Base-by-base conservation (phyloP, 768 basidiomycete genomes). In the Pisolithus albus region DNA sequence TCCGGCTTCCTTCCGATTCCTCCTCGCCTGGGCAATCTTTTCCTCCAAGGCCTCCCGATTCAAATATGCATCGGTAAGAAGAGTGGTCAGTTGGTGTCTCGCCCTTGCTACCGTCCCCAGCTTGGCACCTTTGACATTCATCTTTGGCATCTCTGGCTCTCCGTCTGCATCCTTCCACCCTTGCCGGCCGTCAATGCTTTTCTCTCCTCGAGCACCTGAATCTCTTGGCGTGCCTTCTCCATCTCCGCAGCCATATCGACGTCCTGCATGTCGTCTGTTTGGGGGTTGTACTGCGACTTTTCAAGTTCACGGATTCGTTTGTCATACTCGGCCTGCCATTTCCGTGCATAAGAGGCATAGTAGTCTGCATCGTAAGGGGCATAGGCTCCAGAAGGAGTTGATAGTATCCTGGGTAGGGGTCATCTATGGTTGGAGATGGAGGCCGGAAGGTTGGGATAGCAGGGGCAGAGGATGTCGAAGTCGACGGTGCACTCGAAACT, bases 401-500 rank as follows among this genome's bases (percentile, higher is more conserved):
- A 59, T 92, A 92, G 70, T 92, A 93, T 6, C 91, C 91, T 1
- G 91, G 91, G 64, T 91, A 90, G 15, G 80, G 79, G 61, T 92
- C 91, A 7, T 74, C 73, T 4, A 80, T 78, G 6, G 82, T 84
- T 1, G 91, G 90, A 48, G 84, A 81, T 1, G 88, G 90, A 0
- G 83, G 80, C 39, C 78, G 72, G 56, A 84, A 90, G 41, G 79
- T 80, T 5, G 84, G 77, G 10, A 92, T 64, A 13, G 65, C 65
- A 5, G 89, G 89, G 0, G 90, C 89, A 21, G 89, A 45, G 6
- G 73, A 10, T n/a, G 47, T 38, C 16, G 88, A 85, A 0, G 87
- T 83, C 30, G 88, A 78, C 5, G 83, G 84, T 23, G 79, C 55
- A 16, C 73, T 55, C 40, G 56, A n/a, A 8, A 47, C 23, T 5